These are phyloP conservation scores for Trichosporon faecale DNA, from an alignment of 1,284 basidiomycete genomes.

Conservation along the genomic window DNA sequence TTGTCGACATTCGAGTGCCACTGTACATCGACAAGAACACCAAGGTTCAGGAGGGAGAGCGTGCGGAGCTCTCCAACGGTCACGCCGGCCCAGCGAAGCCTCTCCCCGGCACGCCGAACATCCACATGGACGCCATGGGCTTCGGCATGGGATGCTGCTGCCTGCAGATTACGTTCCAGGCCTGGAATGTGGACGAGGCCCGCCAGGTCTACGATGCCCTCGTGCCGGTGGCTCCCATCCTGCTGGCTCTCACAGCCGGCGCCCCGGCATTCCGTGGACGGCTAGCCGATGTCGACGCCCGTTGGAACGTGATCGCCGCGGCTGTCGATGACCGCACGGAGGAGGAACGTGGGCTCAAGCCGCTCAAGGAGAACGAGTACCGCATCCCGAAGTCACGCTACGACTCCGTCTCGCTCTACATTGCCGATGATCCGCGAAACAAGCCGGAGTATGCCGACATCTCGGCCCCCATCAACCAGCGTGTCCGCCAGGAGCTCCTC, in stretches of 20 bases:
- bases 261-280: constrained; percentile 93
- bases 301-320: constrained; percentile 97
- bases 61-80: constrained; percentile 31
- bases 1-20: constrained; percentile 94
- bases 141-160: constrained; percentile 99
- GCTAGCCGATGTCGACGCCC: constrained; percentile 92
- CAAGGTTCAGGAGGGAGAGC: constrained; percentile 30
- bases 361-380: constrained; percentile 69
- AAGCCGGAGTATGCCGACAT: constrained; percentile 92
- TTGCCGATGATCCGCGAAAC: constrained; percentile 81
- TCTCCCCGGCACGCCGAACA: constrained; percentile 59
- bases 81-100: constrained; percentile 47
- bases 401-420: constrained; percentile 91
- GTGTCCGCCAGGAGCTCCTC: constrained; percentile 67
- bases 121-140: constrained; percentile 99
- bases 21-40: constrained; percentile 86
- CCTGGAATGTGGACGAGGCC: constrained; percentile 88
- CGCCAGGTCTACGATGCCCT: constrained; percentile 90
- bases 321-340: constrained; percentile 95
- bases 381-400: constrained; percentile 93
- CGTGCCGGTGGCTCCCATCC: constrained; percentile 87
- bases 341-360: constrained; percentile 88
- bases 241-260: constrained; percentile 90
- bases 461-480: constrained; percentile 71
- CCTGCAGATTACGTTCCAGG: constrained; percentile 96